These are phyloP conservation scores for Colletotrichum simmondsii DNA, from an alignment of 2,329 filamentous ascomycete genomes.

Conservation along the genomic window DNA sequence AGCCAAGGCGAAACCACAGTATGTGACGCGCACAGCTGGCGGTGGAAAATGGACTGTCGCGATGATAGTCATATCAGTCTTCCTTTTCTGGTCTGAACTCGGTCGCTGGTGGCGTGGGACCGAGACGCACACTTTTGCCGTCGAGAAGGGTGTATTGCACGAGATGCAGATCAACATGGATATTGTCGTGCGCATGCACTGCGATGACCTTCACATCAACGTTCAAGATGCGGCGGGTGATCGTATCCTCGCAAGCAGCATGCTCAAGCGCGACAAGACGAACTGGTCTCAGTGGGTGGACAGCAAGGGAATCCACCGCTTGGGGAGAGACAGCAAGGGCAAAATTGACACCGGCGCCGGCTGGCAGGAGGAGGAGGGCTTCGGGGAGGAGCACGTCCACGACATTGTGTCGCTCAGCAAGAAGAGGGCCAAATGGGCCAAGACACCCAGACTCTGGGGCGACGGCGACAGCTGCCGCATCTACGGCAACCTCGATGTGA, in stretches of 20 bases:
- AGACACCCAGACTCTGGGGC: slow-evolving; percentile 76
- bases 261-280: slow-evolving; percentile 81
- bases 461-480: slow-evolving; percentile 83
- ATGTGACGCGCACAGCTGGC: slow-evolving; percentile 83
- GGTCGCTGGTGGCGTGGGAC: slow-evolving; percentile 84
- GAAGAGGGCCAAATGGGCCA: slow-evolving; percentile 74
- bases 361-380: slow-evolving; percentile 75
- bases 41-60: slow-evolving; percentile 95
- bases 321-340: slow-evolving; percentile 67
- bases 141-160: slow-evolving; percentile 91
- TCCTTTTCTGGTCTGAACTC: slow-evolving; percentile 84
- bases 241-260: slow-evolving; percentile 83
- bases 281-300: slow-evolving; percentile 86
- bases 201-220: slow-evolving; percentile 90
- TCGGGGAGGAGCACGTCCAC: slow-evolving; percentile 85
- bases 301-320: slow-evolving; percentile 71
- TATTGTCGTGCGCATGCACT: slow-evolving; percentile 90
- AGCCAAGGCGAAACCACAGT: slow-evolving; percentile 97
- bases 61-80: slow-evolving; percentile 78
- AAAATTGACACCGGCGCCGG: slow-evolving; percentile 67
- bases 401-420: slow-evolving; percentile 83
- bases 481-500: slow-evolving; percentile 89
- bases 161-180: slow-evolving; percentile 95
- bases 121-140: slow-evolving; percentile 90
- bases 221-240: slow-evolving; percentile 96